A percentile compares a stretch with the other conserved stretches of the same genome.
Conservation (phyloP, 2,329 filamentous ascomycete genomes). For the Neodidymelliopsis sp. region DNA sequence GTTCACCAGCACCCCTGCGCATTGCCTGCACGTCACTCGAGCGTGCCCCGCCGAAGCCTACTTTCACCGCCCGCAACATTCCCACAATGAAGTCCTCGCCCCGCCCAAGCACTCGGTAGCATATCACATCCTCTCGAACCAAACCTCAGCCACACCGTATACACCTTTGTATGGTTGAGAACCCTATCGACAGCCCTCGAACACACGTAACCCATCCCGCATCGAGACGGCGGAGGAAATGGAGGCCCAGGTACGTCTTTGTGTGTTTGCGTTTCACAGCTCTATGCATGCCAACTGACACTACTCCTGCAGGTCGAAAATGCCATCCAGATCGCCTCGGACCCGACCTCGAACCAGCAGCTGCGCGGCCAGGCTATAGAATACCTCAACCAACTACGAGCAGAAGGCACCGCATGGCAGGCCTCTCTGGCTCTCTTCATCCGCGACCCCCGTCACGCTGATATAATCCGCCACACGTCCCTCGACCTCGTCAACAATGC, state of each 20-base stretch:
- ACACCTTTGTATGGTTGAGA: conserved; percentile 25
- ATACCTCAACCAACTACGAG: conserved; percentile 78
- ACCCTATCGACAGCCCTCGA: conserved; percentile 26
- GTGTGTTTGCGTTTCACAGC: background rate
- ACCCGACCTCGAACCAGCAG: conserved; percentile 73
- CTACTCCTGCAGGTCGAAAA: conserved; percentile 75
- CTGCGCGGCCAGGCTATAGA: conserved; percentile 86
- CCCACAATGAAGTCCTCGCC: conserved; percentile 43
- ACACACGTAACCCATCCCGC: conserved; percentile 23
- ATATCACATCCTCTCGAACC: conserved; percentile 25
- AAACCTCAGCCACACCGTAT: conserved; percentile 28
- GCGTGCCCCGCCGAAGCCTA: conserved; percentile 38
- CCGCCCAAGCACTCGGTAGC: conserved; percentile 47
- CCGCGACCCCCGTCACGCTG: conserved; percentile 75
- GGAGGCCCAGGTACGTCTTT: conserved; percentile 46
- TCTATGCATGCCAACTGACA: conserved; percentile 1
- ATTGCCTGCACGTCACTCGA: conserved; percentile 32
- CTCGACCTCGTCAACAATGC: conserved; percentile 94
- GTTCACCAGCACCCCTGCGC: conserved; percentile 21
- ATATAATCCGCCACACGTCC: conserved; percentile 86
- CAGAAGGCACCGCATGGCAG: conserved; percentile 88
- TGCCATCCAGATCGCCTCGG: conserved; percentile 93
- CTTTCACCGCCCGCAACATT: conserved; percentile 48
- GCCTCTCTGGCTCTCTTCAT: conserved; percentile 87
- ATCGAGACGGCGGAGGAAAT: conserved; percentile 45